Evolutionary conservation across 768 basidiomycete genomes (phyloP).

Genomic region (Cystobasidium ongulense): DNA sequence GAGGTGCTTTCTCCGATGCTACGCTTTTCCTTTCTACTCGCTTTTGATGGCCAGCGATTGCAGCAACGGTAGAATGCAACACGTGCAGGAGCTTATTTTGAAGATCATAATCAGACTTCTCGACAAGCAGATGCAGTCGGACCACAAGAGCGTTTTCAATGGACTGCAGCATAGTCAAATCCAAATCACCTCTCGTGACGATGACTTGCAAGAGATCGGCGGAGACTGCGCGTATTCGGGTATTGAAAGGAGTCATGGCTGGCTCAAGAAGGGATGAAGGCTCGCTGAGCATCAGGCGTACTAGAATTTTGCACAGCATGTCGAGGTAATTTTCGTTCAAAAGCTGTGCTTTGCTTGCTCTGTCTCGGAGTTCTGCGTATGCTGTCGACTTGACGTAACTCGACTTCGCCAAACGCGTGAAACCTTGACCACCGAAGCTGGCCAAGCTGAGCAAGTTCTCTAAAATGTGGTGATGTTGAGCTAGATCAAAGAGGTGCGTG

Average conservation of each 20-base stretch:
- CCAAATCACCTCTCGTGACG: slow-evolving; percentile 71
- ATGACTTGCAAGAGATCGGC: slow-evolving; percentile 76
- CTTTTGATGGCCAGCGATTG: neutral
- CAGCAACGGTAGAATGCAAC: slow-evolving; percentile 64
- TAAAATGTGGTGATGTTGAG: slow-evolving; percentile 62
- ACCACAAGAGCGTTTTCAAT: slow-evolving; percentile 65
- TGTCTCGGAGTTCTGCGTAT: slow-evolving; percentile 56
- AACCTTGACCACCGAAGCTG: slow-evolving; percentile 81
- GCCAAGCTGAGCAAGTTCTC: slow-evolving; percentile 69
- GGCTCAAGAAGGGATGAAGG: slow-evolving; percentile 52
- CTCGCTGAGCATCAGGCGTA: slow-evolving; percentile 62
- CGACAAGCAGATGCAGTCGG: slow-evolving; percentile 67
- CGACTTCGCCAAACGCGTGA: slow-evolving; percentile 63
- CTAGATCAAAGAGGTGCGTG: slow-evolving; percentile 67
- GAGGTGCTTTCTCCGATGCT: neutral
- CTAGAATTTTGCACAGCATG: slow-evolving; percentile 61
- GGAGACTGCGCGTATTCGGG: slow-evolving; percentile 61
- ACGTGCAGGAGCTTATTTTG: slow-evolving; percentile 91
- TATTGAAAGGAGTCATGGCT: slow-evolving; percentile 59
- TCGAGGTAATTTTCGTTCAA: slow-evolving; percentile 57
- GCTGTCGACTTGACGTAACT: slow-evolving; percentile 60
- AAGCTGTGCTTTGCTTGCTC: slow-evolving; percentile 46
- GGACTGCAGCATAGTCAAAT: slow-evolving; percentile 54
- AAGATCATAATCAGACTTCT: slow-evolving; percentile 62
- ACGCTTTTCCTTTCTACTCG: neutral